A percentile compares a stretch with the other conserved stretches of the same genome.
Conservation (phyloP, 163 green algal species). For the Volvox carteri region DNA sequence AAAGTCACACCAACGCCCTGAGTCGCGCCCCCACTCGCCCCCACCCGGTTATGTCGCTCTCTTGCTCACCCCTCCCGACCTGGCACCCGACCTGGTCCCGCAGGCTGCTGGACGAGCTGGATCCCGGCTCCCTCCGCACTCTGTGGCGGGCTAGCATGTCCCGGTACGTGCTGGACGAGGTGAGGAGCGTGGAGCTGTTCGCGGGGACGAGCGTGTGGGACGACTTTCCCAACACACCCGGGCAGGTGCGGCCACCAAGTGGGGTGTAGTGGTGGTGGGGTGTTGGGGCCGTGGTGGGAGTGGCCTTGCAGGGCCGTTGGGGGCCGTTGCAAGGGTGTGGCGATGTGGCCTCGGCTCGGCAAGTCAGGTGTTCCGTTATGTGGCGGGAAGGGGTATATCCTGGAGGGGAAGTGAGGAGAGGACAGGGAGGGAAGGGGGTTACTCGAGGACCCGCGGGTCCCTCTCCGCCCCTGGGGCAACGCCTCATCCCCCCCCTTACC, state of each 20-base stretch:
- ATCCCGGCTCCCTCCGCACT: conserved; percentile 56
- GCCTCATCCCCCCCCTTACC: neutral
- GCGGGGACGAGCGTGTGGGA: conserved; percentile 58
- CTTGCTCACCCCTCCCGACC: neutral
- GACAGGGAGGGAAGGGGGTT: neutral
- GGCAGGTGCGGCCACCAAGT: conserved; percentile 43
- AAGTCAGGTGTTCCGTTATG: too few relatives aligned
- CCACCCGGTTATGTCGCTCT: neutral
- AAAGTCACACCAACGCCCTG: too few relatives aligned
- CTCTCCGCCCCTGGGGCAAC: neutral
- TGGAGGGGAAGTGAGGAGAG: neutral
- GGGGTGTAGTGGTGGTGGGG: neutral
- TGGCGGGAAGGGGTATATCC: too few relatives aligned
- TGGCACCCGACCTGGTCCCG: neutral
- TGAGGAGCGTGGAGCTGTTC: conserved; percentile 54
- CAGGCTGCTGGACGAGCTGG: conserved; percentile 64
- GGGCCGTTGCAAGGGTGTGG: neutral
- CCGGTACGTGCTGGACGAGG: conserved; percentile 65
- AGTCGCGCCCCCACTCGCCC: neutral
- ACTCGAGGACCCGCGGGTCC: neutral
- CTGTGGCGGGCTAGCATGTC: conserved; percentile 66
- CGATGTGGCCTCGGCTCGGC: neutral
- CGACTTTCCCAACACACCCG: conserved; percentile 64
- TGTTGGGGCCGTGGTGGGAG: neutral
- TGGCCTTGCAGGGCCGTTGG: neutral